Base-by-base conservation (phyloP, 371 early-diverging fungal genomes). In the Umbelopsis sp. region DNA sequence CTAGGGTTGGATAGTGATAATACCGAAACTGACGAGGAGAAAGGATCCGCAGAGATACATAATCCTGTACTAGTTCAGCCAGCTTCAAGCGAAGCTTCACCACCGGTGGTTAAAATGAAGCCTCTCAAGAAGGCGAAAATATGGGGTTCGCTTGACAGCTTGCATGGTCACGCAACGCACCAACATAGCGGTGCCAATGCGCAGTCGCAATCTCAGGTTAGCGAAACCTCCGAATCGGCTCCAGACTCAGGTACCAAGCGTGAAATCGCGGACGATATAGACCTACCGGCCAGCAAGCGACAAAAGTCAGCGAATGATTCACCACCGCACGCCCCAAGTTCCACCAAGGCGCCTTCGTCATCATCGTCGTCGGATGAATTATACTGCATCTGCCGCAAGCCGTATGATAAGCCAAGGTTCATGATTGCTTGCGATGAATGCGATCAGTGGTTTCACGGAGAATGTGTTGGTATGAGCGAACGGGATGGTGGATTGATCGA, bases 351-450 rank as follows among this genome's bases (percentile, higher is more conserved):
- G 22, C 25, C 64, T 4, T 44, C 41, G 10, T 41, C 44, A 12
- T 64, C 64, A 1, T 44, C 44, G 1, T 64, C 64, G 7, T 44
- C 64, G 4, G 46, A 70, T 20, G 68, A 63, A 1, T 70, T 85
- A 9, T 87, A 87, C 64, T 89, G 89, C 65, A 74, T 86, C 44
- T 89, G 89, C 66, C 78, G 77, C 18, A 79, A 80, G 45, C 79
- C 80, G 0, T 85, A 88, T 66, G 85, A 88, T 70, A 74, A 74
- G 7, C 74, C 77, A 18, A 74, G 84, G 16, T 89, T 89, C 63
- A 88, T 88, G 88, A 87, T 89, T 73, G 86, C 83, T 0, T 89
- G 89, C 70, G 89, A 89, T 66, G 77, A 78, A 7, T 89, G 89
- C 65, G 86, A 86, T 66, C 84, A 84, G 41, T 89, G 89, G 89